A percentile compares a stretch with the other conserved stretches of the same genome.
Conservation (phyloP, 257 asterid species). For the Gentiana dahurica region DNA sequence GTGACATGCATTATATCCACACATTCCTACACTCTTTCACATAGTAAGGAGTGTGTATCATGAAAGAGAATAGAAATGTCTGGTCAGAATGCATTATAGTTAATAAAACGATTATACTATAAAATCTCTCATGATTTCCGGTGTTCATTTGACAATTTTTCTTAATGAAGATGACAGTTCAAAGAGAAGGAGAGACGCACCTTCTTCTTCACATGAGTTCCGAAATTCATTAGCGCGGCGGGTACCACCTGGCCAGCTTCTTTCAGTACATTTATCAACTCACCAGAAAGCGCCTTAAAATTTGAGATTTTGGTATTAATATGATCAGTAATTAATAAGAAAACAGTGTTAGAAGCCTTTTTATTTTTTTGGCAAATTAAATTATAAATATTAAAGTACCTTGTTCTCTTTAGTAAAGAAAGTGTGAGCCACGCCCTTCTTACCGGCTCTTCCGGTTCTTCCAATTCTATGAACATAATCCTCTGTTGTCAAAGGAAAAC, state of each 20-base stretch:
- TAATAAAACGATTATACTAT: too few species aligned
- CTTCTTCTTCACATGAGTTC: constrained; percentile 98
- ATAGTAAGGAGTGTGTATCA: too few species aligned
- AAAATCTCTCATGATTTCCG: too few species aligned
- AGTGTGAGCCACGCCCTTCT: constrained; percentile 99
- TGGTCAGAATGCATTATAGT: too few species aligned
- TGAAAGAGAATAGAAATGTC: too few species aligned
- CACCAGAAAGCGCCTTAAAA: constrained; percentile 77
- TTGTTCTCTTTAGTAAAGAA: constrained; percentile 92
- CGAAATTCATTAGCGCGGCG: constrained; percentile 65
- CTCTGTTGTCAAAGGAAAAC: constrained; percentile 95
- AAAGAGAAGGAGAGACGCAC: constrained; percentile 18
- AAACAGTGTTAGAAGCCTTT: too few species aligned
- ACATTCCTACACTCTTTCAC: too few species aligned
- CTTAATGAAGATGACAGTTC: background rate
- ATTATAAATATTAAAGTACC: constrained; percentile 26
- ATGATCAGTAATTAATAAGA: background rate
- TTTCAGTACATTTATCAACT: constrained; percentile 81
- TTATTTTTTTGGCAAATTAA: background rate
- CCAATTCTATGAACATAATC: constrained; percentile 98
- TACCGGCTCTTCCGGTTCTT: constrained; percentile 98
- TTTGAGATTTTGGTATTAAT: background rate
- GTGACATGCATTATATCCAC: too few species aligned
- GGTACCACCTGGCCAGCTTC: constrained; percentile 95
- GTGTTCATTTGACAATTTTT: too few species aligned